Base-by-base conservation (phyloP, 2,329 filamentous ascomycete genomes). In the Neodidymelliopsis sp. region DNA sequence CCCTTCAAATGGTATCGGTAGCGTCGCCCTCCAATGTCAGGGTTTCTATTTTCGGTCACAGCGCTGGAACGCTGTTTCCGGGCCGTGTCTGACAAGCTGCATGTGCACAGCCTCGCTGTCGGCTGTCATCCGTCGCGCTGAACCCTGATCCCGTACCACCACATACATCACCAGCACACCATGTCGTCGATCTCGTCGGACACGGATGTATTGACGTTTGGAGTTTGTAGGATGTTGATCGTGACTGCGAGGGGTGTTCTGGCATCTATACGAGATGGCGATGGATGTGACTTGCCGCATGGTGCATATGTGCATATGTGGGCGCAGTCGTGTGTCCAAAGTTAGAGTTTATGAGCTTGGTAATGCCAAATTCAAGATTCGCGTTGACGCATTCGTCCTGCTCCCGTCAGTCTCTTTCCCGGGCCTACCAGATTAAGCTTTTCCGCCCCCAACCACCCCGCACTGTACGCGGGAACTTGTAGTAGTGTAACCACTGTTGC, bases 371-470 rank as follows among this genome's bases (percentile, higher is more conserved):
- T n/a, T n/a, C n/a, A n/a, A n/a, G n/a, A n/a, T n/a, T n/a, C n/a
- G n/a, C n/a, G n/a, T n/a, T n/a, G n/a, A n/a, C n/a, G n/a, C n/a
- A n/a, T n/a, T n/a, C n/a, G n/a, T n/a, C n/a, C n/a, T n/a, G n/a
- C n/a, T n/a, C n/a, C n/a, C n/a, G n/a, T n/a, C n/a, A n/a, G 45
- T 35, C 40, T 20, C 36, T 30, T 31, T 20, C 49, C 51, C 30
- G 44, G 28, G 48, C 45, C 42, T 35, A 41, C 33, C 29, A 43
- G 22, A 42, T 50, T n/a, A 52, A 56, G 48, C 56, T 46, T 55
- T 53, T 38, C 45, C 44, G 56, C 52, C 56, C 56, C 58, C 56
- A 54, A 57, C 36, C 19, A 41, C 54, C 56, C 54, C 48, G 43
- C 56, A 48, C 30, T 34, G 35, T 43, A n/a, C 23, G 18, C 43